Percentiles rank a stretch among this genome's conserved stretches.
These are phyloP conservation scores for Setaria italica DNA, from an alignment of 202 grass and related monocot genomes.

Conservation along the genomic window DNA sequence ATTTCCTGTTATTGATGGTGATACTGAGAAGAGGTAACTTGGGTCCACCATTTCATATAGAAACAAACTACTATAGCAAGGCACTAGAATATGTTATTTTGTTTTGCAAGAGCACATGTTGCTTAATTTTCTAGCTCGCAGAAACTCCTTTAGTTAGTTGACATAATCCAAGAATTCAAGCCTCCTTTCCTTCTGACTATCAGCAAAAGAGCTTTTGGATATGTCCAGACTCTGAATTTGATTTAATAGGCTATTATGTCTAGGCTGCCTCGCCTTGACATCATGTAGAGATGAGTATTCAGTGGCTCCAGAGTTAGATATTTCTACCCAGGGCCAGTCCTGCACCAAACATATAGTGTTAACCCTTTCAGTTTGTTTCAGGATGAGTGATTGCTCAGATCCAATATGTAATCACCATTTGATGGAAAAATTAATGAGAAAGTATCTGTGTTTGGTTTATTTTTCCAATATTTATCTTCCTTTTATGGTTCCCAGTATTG, in stretches of 20 bases:
- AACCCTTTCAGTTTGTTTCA: neutral
- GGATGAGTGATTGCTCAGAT: slow-evolving; percentile 1
- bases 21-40: slow-evolving; percentile 53
- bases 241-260: neutral
- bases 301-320: neutral
- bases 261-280: neutral
- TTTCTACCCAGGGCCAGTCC: neutral
- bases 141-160: slow-evolving; percentile 1
- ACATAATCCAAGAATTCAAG: neutral
- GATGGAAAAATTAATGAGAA: neutral
- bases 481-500: neutral
- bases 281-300: neutral
- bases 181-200: neutral
- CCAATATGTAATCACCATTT: neutral
- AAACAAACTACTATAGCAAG: neutral
- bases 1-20: slow-evolving; percentile 55
- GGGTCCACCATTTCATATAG: slow-evolving; percentile 20
- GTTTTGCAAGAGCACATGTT: neutral
- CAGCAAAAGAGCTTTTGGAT: neutral
- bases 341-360: neutral
- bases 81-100: neutral
- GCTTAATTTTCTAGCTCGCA: neutral
- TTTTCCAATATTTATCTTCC: neutral
- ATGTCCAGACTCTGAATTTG: neutral
- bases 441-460: neutral